Evolutionary conservation across 1,284 basidiomycete genomes (phyloP), one percentile per base, ranked within the genome.

Genomic region (Omphalotus olearius): DNA sequence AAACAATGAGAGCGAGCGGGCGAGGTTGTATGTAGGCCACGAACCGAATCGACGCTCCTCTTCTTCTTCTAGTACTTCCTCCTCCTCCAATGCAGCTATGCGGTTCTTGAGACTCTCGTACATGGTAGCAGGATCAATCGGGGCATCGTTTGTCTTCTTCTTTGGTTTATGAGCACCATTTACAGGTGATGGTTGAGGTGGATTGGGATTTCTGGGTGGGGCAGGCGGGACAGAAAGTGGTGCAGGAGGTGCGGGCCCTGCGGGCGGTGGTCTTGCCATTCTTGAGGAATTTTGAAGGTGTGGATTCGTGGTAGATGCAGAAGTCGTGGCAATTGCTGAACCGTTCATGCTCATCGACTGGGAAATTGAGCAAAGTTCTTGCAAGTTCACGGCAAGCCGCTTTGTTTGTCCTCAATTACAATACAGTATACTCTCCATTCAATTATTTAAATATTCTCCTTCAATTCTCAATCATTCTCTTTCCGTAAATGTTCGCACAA

Each of bases 1-100:
- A n/a, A 56, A 55, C 33, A 28, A 20, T 26, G 45, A 45, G 55
- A 58, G 55, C 52, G 47, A 52, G 50, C 44, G 49, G 53, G 54
- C 45, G 43, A 51, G n/a, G 49, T 16, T 6, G 9, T 17, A 44
- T 35, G 37, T 36, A 18, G 47, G 44, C 39, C 39, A 75, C 82
- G 62, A 61, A 90, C 88, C 79, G 59, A 83, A 88, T 62, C 74
- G 73, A 56, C 76, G 72, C 64, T 91, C 88, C 67, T 91, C 88
- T 66, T 91, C 88, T 63, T 90, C 88, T 62, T 88, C 87, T 39
- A 88, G 72, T 6, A 86, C 85, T 61, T 88, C 85, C 63, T 90
- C 88, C 66, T 91, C 89, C 63, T 91, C 88, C 59, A 91, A 69
- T 42, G 85, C 88, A 4, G 89, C 88, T 68, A 91, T 91, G 66